phyloP scores from a whole-genome alignment of 768 basidiomycete species.

The Tricholoma matsutake region DNA sequence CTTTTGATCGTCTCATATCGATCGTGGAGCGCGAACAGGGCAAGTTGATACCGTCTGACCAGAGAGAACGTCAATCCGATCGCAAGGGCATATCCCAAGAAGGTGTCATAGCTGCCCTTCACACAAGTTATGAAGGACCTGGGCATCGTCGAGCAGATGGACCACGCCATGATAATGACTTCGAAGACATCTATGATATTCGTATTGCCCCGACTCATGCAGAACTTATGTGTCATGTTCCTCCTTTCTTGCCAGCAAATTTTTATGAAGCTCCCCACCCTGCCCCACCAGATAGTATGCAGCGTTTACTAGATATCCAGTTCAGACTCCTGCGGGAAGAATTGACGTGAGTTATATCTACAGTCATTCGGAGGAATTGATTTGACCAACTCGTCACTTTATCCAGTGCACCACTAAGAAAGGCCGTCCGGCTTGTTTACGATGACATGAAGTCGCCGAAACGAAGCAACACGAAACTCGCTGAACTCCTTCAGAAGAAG shows the following conservation, averaged over 20 bases:
- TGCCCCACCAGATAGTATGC: conserved; percentile 54
- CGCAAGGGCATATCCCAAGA: conserved; percentile 15
- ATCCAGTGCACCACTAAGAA: conserved; percentile 49
- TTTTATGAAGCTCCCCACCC: conserved; percentile 62
- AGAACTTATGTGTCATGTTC: conserved; percentile 49
- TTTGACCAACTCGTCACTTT: not conserved
- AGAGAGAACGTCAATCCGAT: conserved; percentile 9
- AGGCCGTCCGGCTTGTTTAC: conserved; percentile 45
- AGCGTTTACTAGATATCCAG: conserved; percentile 67
- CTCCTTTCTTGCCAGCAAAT: conserved; percentile 63
- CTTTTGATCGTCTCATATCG: conserved; percentile 32
- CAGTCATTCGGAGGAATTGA: not conserved
- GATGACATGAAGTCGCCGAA: conserved; percentile 36
- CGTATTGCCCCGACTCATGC: conserved; percentile 68
- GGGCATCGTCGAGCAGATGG: conserved; percentile 47
- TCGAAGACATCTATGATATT: conserved; percentile 50
- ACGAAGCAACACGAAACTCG: conserved; percentile 34
- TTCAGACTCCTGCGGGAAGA: conserved; percentile 76
- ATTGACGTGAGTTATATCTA: conserved; percentile 48
- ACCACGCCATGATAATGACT: conserved; percentile 70
- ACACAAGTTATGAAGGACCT: conserved; percentile 50
- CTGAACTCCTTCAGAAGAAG: conserved; percentile 42
- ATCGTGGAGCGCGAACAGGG: conserved; percentile 52
- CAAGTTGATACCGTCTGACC: conserved; percentile 25
- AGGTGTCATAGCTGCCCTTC: conserved; percentile 38